phyloP scores from a whole-genome alignment of 345 rosid genomes.

The Eucalyptus sp. region DNA sequence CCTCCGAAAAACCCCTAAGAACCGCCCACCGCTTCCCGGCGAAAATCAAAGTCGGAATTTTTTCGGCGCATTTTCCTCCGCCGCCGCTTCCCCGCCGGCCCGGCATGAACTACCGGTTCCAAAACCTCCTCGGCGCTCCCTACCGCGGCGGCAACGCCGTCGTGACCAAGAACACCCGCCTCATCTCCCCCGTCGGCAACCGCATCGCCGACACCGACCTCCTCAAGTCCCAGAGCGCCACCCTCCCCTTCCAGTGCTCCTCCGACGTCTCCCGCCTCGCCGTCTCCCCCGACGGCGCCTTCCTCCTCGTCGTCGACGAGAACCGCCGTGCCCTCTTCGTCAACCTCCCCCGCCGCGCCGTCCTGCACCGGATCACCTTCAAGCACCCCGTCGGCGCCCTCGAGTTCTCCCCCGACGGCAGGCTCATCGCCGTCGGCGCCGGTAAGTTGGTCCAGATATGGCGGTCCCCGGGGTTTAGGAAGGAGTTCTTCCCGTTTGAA shows the following conservation, averaged over 20 bases:
- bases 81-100: not conserved
- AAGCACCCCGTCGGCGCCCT: slow-evolving; percentile 43
- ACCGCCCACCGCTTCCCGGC: not conserved
- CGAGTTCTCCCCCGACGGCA: slow-evolving; percentile 73
- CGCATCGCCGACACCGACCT: slow-evolving; percentile 89
- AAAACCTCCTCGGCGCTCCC: slow-evolving; percentile 81
- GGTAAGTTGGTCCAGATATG: slow-evolving; percentile 90
- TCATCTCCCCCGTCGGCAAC: slow-evolving; percentile 84
- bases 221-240: slow-evolving; percentile 52
- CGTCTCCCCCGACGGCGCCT: slow-evolving; percentile 65
- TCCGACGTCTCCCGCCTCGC: slow-evolving; percentile 67
- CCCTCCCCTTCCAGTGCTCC: slow-evolving; percentile 56
- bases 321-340: slow-evolving; percentile 68
- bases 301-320: slow-evolving; percentile 76
- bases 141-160: slow-evolving; percentile 83
- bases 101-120: slow-evolving; percentile 73
- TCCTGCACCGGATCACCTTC: slow-evolving; percentile 68
- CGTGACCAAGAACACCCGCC: slow-evolving; percentile 44
- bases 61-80: not conserved
- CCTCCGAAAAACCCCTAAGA: not conserved
- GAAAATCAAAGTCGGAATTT: not conserved
- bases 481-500: slow-evolving; percentile 63
- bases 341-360: slow-evolving; percentile 61
- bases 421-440: slow-evolving; percentile 55
- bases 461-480: slow-evolving; percentile 77